Evolutionary conservation across 2,329 filamentous ascomycete genomes (phyloP), one percentile per base, ranked within the genome.

Genomic region (Epichloe glyceriae): DNA sequence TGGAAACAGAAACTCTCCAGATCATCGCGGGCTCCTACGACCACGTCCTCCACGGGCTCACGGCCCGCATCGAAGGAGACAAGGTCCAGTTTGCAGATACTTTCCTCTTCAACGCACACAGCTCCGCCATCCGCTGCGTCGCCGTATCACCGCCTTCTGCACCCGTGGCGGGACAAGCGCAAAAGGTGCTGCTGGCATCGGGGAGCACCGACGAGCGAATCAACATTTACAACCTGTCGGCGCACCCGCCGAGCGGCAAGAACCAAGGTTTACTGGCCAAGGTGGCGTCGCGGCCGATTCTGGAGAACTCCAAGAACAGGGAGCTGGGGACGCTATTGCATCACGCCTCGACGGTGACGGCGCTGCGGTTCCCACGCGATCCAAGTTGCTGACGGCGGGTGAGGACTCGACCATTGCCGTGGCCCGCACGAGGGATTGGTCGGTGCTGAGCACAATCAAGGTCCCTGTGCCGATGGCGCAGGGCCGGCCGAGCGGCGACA

Each of bases 11-110:
- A 57, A 83, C 84, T n/a, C 75, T 97, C 53, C 93, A 97, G 67
- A 84, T 98, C 57, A 77, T 97, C 53, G 84, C 88, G 6, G 93
- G 93, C 46, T 96, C 90, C 49, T 98, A 98, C 70, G 93, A 98
- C 64, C 80, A 89, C 56, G 82, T 94, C 47, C 78, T 98, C 19
- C 93, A 98, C 66, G 93, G 93, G 53, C 76, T 96, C 60, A 88
- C 86, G 7, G 89, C 86, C n/a, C 80, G 80, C 2, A 72, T 95
- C 49, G 56, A 60, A 34, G 47, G 57, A 34, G 56, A 65, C 41
- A 57, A 64, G 50, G 73, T 83, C 50, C 75, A 82, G 48, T 97
- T 96, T 63, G 80, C 87, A 57, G 91, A 97, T 67, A 91, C 87
- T 0, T 98, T 98, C 67, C 79, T 98, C 52, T 96, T 98, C 78